These are phyloP conservation scores for Hirsutella rhossiliensis DNA, from an alignment of 2,329 filamentous ascomycete species.

Conservation along the genomic window DNA sequence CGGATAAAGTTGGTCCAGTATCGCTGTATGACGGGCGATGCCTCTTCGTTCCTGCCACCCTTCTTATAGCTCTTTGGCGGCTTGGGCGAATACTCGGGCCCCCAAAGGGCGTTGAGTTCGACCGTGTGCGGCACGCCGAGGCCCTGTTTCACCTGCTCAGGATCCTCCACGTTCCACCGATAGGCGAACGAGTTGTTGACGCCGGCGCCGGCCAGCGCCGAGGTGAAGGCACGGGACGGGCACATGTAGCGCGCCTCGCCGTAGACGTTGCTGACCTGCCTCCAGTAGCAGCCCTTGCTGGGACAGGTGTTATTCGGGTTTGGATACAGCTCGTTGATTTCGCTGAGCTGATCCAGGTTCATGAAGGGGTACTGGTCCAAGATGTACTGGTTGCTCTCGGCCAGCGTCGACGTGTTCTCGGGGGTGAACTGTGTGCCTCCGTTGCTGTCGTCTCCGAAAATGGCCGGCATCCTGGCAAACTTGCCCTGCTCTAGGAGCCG, in stretches of 20 bases:
- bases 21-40: conserved; percentile 49
- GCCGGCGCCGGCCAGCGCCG: conserved; percentile 16
- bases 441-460: conserved; percentile 29
- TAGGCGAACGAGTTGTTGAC: conserved; percentile 49
- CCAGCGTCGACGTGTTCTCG: conserved; percentile 16
- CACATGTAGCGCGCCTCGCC: conserved; percentile 24
- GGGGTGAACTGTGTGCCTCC: conserved; percentile 25
- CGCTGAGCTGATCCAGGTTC: conserved; percentile 15
- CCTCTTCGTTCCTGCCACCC: conserved; percentile 38
- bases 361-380: conserved; percentile 21
- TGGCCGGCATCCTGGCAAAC: conserved; percentile 40
- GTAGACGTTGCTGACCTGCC: conserved; percentile 22
- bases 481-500: conserved; percentile 31
- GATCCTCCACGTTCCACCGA: conserved; percentile 55
- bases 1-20: conserved; percentile 69
- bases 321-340: conserved; percentile 22
- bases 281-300: conserved; percentile 21
- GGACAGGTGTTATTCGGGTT: conserved; percentile 21
- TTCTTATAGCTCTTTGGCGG: conserved; percentile 43
- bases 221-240: conserved; percentile 18
- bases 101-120: conserved; percentile 57
- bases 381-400: conserved; percentile 19
- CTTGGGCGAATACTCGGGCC: conserved; percentile 39
- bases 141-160: conserved; percentile 35
- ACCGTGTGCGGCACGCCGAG: conserved; percentile 55